A percentile compares a stretch with the other conserved stretches of the same genome.
phyloP scores from a whole-genome alignment of 495 filamentous ascomycete species.

The Beverwykella pulmonaria region DNA sequence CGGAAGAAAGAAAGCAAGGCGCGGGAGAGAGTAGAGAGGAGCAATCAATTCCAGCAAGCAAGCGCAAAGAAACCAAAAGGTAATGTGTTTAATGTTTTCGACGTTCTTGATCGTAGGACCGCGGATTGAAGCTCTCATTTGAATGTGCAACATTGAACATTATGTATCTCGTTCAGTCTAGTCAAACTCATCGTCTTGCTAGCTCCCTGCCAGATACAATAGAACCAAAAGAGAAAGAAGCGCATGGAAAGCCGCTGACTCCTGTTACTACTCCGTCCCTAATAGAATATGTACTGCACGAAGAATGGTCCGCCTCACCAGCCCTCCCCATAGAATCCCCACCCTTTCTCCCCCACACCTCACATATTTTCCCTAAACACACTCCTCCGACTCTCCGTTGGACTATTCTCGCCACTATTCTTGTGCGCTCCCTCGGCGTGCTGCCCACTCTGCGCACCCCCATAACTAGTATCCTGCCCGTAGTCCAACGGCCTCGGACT shows the following conservation, averaged over 20 bases:
- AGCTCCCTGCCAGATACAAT: neutral
- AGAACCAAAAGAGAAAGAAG: neutral
- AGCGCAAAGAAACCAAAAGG: neutral
- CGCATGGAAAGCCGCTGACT: neutral
- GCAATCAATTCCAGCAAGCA: neutral
- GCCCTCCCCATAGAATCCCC: neutral
- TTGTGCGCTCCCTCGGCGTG: slow-evolving; percentile 3
- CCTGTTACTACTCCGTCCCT: neutral
- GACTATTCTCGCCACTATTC: slow-evolving; percentile 48
- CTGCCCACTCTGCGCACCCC: slow-evolving; percentile 9
- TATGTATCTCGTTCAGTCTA: neutral
- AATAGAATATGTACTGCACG: neutral
- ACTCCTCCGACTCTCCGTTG: slow-evolving; percentile 56
- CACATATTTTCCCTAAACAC: slow-evolving; percentile 58
- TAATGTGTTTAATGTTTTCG: slow-evolving; percentile 12
- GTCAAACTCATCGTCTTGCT: neutral
- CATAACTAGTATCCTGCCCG: slow-evolving; percentile 31
- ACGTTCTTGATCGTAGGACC: neutral
- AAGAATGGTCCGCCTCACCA: neutral
- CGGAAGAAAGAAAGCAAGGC: slow-evolving; percentile 19
- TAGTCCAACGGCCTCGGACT: slow-evolving; percentile 47
- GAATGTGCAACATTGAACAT: neutral
- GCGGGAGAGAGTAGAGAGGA: neutral
- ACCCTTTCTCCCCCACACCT: neutral
- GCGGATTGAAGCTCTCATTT: neutral